phyloP scores from a whole-genome alignment of 306 rosid species.

The Quercus berberidifolia region DNA sequence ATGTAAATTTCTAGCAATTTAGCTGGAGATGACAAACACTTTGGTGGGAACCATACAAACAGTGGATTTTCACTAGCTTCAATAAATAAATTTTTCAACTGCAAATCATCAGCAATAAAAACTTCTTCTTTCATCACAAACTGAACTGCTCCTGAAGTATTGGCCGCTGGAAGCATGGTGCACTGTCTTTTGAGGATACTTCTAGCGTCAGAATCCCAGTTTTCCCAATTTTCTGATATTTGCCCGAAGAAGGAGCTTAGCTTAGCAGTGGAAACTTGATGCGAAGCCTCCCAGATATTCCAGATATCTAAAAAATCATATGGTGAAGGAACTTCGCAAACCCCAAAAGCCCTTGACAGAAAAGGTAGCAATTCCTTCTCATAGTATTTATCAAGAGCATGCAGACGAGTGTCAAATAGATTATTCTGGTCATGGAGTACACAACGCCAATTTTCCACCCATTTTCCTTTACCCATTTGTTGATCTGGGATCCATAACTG shows the following conservation, averaged over 20 bases:
- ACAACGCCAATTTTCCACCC: constrained; percentile 12
- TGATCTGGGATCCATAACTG: constrained; percentile 16
- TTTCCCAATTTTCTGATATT: no score
- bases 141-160: neutral
- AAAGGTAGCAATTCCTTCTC: constrained; percentile 10
- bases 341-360: constrained; percentile 20
- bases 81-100: constrained; percentile 9
- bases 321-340: constrained; percentile 7
- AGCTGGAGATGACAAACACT: neutral
- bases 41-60: constrained; percentile 19
- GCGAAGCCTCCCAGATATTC: constrained; percentile 10
- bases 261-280: neutral
- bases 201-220: no score
- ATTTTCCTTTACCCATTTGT: neutral
- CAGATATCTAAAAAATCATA: constrained; percentile 14
- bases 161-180: constrained; percentile 3
- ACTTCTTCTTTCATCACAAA: constrained; percentile 9
- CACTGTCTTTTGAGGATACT: no score
- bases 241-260: neutral
- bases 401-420: constrained; percentile 2
- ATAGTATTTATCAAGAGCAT: constrained; percentile 15
- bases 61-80: constrained; percentile 2
- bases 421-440: constrained; percentile 11
- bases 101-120: constrained; percentile 21
- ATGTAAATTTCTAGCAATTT: neutral